phyloP scores from a whole-genome alignment of 768 basidiomycete genomes.

The Boletus huronensis region DNA sequence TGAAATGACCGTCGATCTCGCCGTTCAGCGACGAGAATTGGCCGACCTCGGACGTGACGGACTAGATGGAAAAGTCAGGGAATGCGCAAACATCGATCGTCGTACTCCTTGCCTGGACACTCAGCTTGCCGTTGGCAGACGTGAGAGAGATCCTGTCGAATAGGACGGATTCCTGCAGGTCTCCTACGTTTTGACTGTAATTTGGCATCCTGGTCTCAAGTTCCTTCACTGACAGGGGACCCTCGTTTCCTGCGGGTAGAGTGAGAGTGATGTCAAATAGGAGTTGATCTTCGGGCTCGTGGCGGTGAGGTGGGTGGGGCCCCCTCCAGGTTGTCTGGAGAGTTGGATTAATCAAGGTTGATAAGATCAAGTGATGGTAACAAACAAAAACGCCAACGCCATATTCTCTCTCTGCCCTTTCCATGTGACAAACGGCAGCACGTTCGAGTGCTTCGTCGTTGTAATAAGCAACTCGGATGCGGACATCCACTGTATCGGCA shows the following conservation, averaged over 20 bases:
- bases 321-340: constrained; percentile 33
- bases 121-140: constrained; percentile 36
- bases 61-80: constrained; percentile 24
- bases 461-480: constrained; percentile 24
- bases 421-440: constrained; percentile 30
- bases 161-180: constrained; percentile 32
- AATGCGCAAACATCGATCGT: background rate
- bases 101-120: constrained; percentile 29
- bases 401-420: constrained; percentile 21
- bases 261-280: constrained; percentile 36
- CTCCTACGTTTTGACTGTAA: constrained; percentile 36
- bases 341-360: background rate
- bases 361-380: background rate
- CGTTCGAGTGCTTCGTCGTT: constrained; percentile 16
- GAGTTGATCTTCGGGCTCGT: constrained; percentile 16
- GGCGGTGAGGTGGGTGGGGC: background rate
- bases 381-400: constrained; percentile 36
- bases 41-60: constrained; percentile 27
- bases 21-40: constrained; percentile 41
- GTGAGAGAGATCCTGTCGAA: constrained; percentile 38
- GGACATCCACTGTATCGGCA: constrained; percentile 29
- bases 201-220: constrained; percentile 43
- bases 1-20: constrained; percentile 44
- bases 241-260: constrained; percentile 32
- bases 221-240: constrained; percentile 34